phyloP scores from a whole-genome alignment of 139 green algal species.

The Chlamydomonas sphaeroides region DNA sequence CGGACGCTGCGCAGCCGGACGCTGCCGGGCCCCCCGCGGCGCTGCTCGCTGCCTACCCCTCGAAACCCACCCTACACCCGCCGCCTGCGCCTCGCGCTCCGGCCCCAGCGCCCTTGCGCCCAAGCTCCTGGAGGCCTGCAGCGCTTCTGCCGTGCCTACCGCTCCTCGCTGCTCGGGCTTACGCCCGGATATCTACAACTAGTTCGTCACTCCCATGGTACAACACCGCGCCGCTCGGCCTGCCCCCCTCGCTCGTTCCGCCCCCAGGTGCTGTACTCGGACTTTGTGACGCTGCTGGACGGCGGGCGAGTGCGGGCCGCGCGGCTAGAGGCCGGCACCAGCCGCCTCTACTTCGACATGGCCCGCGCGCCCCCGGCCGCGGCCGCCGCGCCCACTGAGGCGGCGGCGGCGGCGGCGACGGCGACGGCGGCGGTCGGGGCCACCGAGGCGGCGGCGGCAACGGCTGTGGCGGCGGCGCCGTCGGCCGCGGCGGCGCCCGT shows the following conservation, averaged over 20 bases:
- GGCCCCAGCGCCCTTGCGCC: no score
- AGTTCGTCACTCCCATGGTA: no score
- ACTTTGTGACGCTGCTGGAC: conserved; percentile 80
- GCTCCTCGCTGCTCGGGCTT: no score
- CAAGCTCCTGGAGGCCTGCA: no score
- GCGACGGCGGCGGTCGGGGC: not conserved
- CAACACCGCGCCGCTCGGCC: no score
- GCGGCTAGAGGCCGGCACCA: conserved; percentile 72
- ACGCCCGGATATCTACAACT: no score
- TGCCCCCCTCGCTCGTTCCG: not conserved
- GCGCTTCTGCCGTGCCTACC: no score
- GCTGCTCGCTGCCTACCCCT: no score
- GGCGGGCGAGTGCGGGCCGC: conserved; percentile 63
- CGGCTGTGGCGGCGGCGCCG: not conserved
- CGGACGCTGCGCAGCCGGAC: no score
- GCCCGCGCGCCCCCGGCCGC: not conserved
- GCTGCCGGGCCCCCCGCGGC: no score
- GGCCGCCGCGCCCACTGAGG: not conserved
- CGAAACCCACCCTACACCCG: no score
- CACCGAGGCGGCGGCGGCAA: not conserved
- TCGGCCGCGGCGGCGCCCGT: not conserved
- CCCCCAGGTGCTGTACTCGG: conserved; percentile 70
- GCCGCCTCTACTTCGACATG: conserved; percentile 78
- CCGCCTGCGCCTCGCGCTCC: no score
- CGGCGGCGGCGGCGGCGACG: not conserved